Evolutionary conservation across 768 basidiomycete genomes (phyloP).

Genomic region (Boletus subparvulus): DNA sequence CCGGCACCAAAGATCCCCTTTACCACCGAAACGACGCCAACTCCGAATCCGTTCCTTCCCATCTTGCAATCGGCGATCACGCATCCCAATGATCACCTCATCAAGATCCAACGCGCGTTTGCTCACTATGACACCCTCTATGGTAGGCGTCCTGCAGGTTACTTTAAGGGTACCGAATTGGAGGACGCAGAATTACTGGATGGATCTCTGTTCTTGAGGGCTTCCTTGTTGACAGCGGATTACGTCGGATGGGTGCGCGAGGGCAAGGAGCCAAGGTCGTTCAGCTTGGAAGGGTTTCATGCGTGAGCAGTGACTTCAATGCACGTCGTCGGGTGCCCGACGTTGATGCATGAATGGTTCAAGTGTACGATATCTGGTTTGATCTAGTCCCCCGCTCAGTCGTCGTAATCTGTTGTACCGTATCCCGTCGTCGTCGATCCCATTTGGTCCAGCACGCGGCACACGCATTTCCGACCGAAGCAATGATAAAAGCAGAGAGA

Average conservation of each 20-base stretch:
- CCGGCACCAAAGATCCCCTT: background rate
- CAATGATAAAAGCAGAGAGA: no score
- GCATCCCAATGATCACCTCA: slow-evolving; percentile 34
- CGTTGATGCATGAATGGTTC: no score
- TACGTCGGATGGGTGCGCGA: slow-evolving; percentile 40
- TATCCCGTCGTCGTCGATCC: no score
- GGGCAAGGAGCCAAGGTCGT: slow-evolving; percentile 28
- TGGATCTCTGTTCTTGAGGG: slow-evolving; percentile 35
- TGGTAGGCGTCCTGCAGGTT: slow-evolving; percentile 22
- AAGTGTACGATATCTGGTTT: no score
- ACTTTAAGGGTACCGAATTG: slow-evolving; percentile 28
- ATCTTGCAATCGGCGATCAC: slow-evolving; percentile 38
- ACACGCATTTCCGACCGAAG: no score
- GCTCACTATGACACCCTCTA: slow-evolving; percentile 34
- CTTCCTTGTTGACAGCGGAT: slow-evolving; percentile 31
- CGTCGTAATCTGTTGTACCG: background rate
- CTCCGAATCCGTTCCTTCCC: slow-evolving; percentile 39
- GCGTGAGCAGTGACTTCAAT: background rate
- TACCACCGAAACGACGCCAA: slow-evolving; percentile 10
- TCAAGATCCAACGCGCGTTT: slow-evolving; percentile 33
- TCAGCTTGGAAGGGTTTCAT: slow-evolving; percentile 31
- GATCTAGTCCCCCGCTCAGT: no score
- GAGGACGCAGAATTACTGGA: slow-evolving; percentile 34
- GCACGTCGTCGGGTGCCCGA: no score
- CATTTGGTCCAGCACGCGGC: no score